These are phyloP conservation scores for Hymenochaete sp. DNA, from an alignment of 1,284 basidiomycete species.

Conservation along the genomic window DNA sequence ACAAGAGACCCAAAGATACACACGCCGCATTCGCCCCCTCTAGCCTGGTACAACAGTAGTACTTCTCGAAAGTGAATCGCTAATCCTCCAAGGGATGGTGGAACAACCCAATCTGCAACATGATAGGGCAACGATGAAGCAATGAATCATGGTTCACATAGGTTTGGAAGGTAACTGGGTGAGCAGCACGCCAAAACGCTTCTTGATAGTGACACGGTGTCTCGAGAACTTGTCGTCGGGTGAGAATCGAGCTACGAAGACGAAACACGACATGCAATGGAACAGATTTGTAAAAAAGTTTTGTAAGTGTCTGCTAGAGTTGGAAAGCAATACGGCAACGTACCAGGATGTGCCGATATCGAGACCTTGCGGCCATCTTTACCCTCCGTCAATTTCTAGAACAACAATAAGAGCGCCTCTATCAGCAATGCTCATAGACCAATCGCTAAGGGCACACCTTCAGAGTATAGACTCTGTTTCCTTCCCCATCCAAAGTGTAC, in stretches of 20 bases:
- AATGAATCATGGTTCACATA: slow-evolving; percentile 46
- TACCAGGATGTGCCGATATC: slow-evolving; percentile 92
- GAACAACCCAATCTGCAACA: no score
- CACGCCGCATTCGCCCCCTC: no score
- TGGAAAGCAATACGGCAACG: slow-evolving; percentile 24
- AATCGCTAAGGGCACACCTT: slow-evolving; percentile 49
- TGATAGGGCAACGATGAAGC: no score
- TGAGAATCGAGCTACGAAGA: slow-evolving; percentile 75
- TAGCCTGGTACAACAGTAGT: no score
- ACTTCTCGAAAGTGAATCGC: no score
- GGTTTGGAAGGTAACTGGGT: slow-evolving; percentile 89
- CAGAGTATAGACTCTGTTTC: slow-evolving; percentile 82
- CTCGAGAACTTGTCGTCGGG: slow-evolving; percentile 97
- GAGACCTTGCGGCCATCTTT: slow-evolving; percentile 84
- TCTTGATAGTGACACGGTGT: slow-evolving; percentile 92
- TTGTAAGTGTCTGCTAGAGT: neutral
- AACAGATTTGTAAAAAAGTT: slow-evolving; percentile 1
- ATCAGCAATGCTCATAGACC: neutral
- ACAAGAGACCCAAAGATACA: no score
- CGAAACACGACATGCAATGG: neutral
- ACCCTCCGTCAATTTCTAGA: slow-evolving; percentile 71
- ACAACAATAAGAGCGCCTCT: neutral
- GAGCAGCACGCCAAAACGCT: slow-evolving; percentile 75
- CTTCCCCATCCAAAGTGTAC: slow-evolving; percentile 77
- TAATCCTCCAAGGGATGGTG: no score